phyloP scores from a whole-genome alignment of 345 rosid genomes.

The Eucalyptus regnans region DNA sequence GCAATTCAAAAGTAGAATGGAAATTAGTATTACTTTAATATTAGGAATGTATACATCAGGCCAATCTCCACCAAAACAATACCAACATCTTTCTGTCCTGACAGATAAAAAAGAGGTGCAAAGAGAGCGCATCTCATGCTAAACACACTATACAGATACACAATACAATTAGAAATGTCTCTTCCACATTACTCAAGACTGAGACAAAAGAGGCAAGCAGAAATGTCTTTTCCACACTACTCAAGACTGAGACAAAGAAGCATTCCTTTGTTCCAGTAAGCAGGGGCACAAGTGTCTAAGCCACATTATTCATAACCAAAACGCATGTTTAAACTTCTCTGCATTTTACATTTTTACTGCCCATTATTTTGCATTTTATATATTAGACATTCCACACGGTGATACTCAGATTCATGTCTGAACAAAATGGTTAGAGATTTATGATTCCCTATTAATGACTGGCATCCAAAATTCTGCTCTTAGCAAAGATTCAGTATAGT shows the following conservation, averaged over 20 bases:
- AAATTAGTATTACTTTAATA: not conserved
- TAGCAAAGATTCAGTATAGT: not conserved
- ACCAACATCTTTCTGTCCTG: not conserved
- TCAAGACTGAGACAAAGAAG: not conserved
- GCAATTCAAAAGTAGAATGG: not conserved
- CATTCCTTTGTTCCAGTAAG: not conserved
- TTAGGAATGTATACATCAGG: not conserved
- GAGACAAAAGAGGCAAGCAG: not conserved
- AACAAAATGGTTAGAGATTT: not conserved
- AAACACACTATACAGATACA: not conserved
- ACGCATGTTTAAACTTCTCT: not conserved
- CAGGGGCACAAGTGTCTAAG: not conserved
- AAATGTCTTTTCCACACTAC: not conserved
- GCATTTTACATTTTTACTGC: not conserved
- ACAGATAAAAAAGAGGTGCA: not conserved
- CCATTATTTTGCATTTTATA: not conserved
- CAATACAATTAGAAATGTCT: not conserved
- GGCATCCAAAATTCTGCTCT: not conserved
- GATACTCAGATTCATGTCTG: not conserved
- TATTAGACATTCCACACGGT: not conserved
- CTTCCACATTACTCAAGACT: not conserved
- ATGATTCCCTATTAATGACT: not conserved
- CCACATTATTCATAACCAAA: not conserved
- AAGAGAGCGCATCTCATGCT: not conserved
- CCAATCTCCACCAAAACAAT: not conserved